Base-by-base conservation (phyloP, 2,329 filamentous ascomycete genomes). In the Phialophora verrucosa region DNA sequence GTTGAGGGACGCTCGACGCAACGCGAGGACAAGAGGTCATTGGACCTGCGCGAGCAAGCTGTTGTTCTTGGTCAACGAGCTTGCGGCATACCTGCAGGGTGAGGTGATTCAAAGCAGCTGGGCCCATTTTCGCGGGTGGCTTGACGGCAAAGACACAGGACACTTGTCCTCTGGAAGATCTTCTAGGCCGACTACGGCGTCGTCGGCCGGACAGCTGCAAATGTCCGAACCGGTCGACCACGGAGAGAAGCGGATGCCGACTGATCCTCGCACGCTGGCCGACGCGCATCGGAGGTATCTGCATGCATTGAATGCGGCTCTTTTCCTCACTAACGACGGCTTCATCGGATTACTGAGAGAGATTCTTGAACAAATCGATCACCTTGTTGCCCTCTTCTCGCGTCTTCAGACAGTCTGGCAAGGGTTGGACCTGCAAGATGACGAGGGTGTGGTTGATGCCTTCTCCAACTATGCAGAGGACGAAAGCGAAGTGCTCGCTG, bases 21-120 rank as follows among this genome's bases (percentile, higher is more conserved):
- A 86, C 4, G 83, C 84, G 38, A 84, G 86, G 0, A 90, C 96
- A 84, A 88, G 95, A 17, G 90, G 88, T 69, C 86, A 94, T 0
- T 99, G 95, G 95, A 94, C 93, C 0, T 96, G 92, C 0, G 90
- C 91, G 72, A 93, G 91, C 74, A 91, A 93, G 2, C 90, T 92
- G 1, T 87, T 96, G 3, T 97, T 97, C 79, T 91, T 98, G 72
- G 83, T 98, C 3, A 92, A 91, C 0, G 93, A 97, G 76, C 90
- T 92, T 14, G 91, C 94, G 71, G 88, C 88, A 2, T 98, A 96
- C 73, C 88, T 98, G 53, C 94, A 97, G 76, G 92, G 91, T 0
- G 93, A 97, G 74, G 89, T 98, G 6, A 89, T 97, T 14, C 87
- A 89, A 66, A 88, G 89, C 35, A 88, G 92, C 1, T 97, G 93